phyloP scores from a whole-genome alignment of 108 stramenopile genomes.

The Hondaea fermentalgiana region DNA sequence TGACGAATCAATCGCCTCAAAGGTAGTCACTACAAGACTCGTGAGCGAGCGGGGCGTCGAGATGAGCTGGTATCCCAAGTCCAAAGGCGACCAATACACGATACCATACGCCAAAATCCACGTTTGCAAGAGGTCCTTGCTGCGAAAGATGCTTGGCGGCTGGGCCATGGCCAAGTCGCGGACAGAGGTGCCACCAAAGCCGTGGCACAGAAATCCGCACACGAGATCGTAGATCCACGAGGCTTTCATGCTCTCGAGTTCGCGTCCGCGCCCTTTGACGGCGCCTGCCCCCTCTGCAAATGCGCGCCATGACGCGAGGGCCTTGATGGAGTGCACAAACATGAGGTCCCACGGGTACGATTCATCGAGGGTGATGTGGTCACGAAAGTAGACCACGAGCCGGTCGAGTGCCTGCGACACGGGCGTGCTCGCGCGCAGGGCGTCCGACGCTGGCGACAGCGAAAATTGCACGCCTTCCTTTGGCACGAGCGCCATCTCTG shows the following conservation, averaged over 20 bases:
- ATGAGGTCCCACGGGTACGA: conserved; percentile 3
- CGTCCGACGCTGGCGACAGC: neutral
- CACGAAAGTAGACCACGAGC: neutral
- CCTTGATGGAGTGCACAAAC: neutral
- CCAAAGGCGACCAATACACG: neutral
- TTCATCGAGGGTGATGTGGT: neutral
- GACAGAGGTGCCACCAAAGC: neutral
- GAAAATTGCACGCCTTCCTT: neutral
- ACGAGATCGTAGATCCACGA: neutral
- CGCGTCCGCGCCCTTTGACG: neutral
- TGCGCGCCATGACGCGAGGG: neutral
- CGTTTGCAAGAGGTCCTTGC: neutral
- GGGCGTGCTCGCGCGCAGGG: neutral
- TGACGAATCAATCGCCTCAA: conserved; percentile 1
- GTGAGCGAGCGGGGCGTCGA: neutral
- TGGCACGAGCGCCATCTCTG: neutral
- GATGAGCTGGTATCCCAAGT: neutral
- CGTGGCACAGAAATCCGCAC: neutral
- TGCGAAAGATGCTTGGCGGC: neutral
- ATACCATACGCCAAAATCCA: neutral
- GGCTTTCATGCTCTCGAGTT: neutral
- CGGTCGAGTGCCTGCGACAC: neutral
- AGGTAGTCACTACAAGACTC: neutral
- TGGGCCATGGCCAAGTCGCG: neutral
- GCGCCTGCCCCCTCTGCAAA: neutral